Evolutionary conservation across 768 basidiomycete species (phyloP).

Genomic region (Psilocybe subaeruginosa): DNA sequence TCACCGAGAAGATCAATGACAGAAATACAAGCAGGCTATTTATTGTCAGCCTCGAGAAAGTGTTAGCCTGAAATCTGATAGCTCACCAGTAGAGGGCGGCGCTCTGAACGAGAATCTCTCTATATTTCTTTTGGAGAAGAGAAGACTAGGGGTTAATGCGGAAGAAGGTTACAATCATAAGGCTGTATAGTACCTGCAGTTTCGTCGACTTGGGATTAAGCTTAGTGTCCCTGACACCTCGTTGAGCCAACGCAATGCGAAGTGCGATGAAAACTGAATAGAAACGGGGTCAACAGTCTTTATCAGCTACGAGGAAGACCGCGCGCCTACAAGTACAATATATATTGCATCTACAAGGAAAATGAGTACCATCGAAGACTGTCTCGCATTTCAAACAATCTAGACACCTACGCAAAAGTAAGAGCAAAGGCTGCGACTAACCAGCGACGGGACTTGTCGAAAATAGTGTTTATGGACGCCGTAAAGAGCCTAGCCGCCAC

Average conservation of each 20-base stretch:
- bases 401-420: neutral
- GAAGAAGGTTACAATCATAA: no score
- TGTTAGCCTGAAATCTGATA: neutral
- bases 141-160: no score
- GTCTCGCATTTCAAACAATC: neutral
- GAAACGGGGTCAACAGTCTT: neutral
- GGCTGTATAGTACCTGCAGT: neutral
- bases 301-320: neutral
- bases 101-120: constrained; percentile 2
- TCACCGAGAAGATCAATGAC: neutral
- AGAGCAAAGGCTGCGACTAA: constrained; percentile 1
- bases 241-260: neutral
- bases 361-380: neutral
- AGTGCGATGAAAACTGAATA: neutral
- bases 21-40: constrained; percentile 1
- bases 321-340: neutral
- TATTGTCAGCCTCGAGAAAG: neutral
- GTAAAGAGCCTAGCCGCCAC: neutral
- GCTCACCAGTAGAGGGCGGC: constrained; percentile 3
- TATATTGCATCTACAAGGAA: neutral
- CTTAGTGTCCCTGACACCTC: neutral
- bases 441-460: neutral
- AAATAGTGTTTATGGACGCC: neutral
- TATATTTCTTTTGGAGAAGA: neutral
- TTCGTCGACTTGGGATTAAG: neutral